Base-by-base conservation (phyloP, 495 filamentous ascomycete species). In the Friedmanniomyces endolithicus region DNA sequence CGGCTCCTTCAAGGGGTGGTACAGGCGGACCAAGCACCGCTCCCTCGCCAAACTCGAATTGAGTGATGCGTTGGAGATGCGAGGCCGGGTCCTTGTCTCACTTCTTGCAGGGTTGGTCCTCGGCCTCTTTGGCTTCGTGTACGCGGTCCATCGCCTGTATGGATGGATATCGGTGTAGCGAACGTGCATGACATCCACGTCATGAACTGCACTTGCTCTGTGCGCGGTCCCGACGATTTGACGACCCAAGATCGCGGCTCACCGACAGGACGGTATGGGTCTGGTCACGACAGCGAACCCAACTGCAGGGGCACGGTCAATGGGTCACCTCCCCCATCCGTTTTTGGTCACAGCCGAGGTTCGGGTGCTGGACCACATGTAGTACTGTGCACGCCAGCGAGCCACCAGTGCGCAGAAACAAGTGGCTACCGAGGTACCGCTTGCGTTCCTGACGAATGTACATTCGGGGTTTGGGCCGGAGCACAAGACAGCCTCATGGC, bases 11-110 rank as follows among this genome's bases (percentile, higher is more conserved):
- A 19, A 55, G 35, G 37, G 37, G 3, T 71, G 68, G 68, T 66
- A 65, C 50, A 23, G 56, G 31, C 52, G 57, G 16, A 66, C 64
- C 62, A 70, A 67, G 59, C 67, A 70, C 31, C 57, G 69, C 8
- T 65, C 67, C 43, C 44, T 71, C 17, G 57, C 61, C 29, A 60
- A 52, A 52, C 19, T 71, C 40, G 58, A 70, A 53, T 33, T 71
- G 9, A 55, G 48, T 16, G 66, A 70, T 46, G 69, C 69, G 11
- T 60, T 70, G 16, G 68, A 67, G 57, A 55, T 70, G 57, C 56
- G 64, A 17, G 48, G 59, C 12, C 49, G 62, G 27, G 62, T 70
- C 6, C 23, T 65, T 9, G 45, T 61, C 19, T 55, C 50, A 3
- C 58, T 70, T 16, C 27, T 46, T 12, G 58, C 52, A 0, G 62